Conservation (phyloP, 2,329 filamentous ascomycete species). For the Talaromyces marneffei region DNA sequence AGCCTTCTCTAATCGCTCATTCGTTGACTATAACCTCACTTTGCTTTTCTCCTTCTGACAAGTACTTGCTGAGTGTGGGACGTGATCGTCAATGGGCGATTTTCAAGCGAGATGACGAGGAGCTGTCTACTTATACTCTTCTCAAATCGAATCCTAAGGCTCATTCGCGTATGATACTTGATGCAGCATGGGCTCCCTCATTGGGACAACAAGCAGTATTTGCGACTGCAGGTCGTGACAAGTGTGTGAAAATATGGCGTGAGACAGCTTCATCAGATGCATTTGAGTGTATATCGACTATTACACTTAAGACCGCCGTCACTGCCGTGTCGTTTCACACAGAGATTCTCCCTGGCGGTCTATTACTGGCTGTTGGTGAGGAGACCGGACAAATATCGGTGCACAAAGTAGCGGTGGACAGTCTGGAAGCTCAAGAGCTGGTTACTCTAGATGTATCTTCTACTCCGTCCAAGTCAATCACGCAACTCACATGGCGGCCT, state of each 20-base stretch:
- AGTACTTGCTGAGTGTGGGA: conserved; percentile 76
- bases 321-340: conserved; percentile 65
- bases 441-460: conserved; percentile 33
- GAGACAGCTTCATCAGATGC: conserved; percentile 18
- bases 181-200: conserved; percentile 70
- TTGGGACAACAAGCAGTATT: conserved; percentile 49
- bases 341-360: conserved; percentile 21
- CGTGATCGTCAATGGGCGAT: conserved; percentile 87
- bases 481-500: conserved; percentile 66
- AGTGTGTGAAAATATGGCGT: conserved; percentile 69
- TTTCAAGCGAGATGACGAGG: conserved; percentile 53
- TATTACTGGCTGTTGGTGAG: conserved; percentile 42
- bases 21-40: conserved; percentile 78
- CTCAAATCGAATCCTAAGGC: conserved; percentile 70
- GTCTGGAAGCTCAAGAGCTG: conserved; percentile 26
- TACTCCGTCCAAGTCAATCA: conserved; percentile 59
- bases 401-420: conserved; percentile 31
- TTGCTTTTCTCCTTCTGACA: conserved; percentile 70
- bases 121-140: conserved; percentile 49
- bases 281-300: conserved; percentile 50
- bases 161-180: conserved; percentile 87
- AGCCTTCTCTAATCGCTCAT: conserved; percentile 76
- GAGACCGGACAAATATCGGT: conserved; percentile 44
- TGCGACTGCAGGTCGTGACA: conserved; percentile 86
- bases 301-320: conserved; percentile 55